Conservation (phyloP, 208 protist genomes). For the Paratrypanosoma confusum region DNA sequence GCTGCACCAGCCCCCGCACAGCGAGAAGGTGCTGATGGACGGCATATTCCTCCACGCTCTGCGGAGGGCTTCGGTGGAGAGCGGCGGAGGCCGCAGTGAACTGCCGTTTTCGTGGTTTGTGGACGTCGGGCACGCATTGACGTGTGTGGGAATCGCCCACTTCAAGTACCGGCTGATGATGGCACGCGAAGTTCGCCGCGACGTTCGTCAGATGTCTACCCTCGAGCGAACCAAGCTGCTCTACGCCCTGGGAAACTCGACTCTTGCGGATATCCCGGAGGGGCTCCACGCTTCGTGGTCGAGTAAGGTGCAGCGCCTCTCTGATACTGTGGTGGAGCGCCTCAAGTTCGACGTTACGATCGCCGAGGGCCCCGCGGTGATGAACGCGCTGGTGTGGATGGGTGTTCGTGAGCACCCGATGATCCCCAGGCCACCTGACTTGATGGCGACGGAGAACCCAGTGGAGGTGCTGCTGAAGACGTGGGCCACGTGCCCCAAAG, state of each 20-base stretch:
- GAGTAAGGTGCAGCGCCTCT: conserved; percentile 38
- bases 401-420: conserved; percentile 56
- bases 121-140: conserved; percentile 61
- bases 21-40: conserved; percentile 41
- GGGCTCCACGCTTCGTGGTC: conserved; percentile 42
- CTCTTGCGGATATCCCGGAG: conserved; percentile 20
- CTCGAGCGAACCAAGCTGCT: conserved; percentile 65
- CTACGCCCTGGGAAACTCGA: conserved; percentile 51
- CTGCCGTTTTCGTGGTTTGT: conserved; percentile 65
- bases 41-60: conserved; percentile 77
- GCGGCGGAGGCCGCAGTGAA: conserved; percentile 6
- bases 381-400: conserved; percentile 61
- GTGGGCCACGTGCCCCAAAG: conserved; percentile 54
- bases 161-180: conserved; percentile 75
- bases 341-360: conserved; percentile 45
- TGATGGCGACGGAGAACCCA: conserved; percentile 37
- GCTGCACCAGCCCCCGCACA: conserved; percentile 59
- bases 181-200: conserved; percentile 41
- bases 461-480: conserved; percentile 66
- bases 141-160: conserved; percentile 53
- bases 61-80: conserved; percentile 14
- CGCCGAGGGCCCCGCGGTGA: conserved; percentile 59
- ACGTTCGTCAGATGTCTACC: conserved; percentile 36
- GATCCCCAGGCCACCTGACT: conserved; percentile 30
- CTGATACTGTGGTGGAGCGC: conserved; percentile 34